These are phyloP conservation scores for Globisporangium barbulae DNA, from an alignment of 352 stramenopile species.

Conservation along the genomic window DNA sequence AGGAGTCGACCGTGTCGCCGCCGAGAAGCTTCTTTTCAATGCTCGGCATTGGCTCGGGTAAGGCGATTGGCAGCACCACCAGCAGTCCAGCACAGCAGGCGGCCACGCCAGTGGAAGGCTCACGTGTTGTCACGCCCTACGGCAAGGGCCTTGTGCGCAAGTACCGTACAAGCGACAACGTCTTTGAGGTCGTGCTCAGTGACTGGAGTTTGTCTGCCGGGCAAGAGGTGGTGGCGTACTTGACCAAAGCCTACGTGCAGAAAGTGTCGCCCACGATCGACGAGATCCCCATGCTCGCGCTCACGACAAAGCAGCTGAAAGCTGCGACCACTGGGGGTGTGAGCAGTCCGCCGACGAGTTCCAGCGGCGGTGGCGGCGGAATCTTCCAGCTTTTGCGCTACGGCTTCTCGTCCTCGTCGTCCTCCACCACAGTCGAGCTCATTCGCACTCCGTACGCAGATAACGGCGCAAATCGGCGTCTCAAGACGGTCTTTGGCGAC, in stretches of 20 bases:
- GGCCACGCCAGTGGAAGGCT: constrained; percentile 25
- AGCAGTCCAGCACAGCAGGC: constrained; percentile 3
- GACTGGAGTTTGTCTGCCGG: constrained; percentile 42
- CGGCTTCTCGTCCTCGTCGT: constrained; percentile 28
- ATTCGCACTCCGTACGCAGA: constrained; percentile 33
- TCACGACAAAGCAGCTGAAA: constrained; percentile 18
- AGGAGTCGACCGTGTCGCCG: constrained; percentile 46
- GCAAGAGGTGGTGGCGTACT: constrained; percentile 46
- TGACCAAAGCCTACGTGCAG: constrained; percentile 44
- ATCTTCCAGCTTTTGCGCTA: constrained; percentile 76
- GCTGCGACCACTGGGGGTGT: not conserved
- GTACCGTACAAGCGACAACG: constrained; percentile 37
- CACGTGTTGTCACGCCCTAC: constrained; percentile 51
- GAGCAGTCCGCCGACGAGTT: constrained; percentile 27
- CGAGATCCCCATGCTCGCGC: constrained; percentile 32
- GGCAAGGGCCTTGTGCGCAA: constrained; percentile 52
- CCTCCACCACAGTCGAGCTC: not conserved
- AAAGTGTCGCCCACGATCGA: constrained; percentile 25
- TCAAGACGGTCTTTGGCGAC: constrained; percentile 61
- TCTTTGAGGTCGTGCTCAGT: constrained; percentile 51
- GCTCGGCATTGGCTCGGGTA: constrained; percentile 30
- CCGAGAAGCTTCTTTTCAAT: constrained; percentile 72
- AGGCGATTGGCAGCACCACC: not conserved
- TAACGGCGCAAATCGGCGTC: constrained; percentile 35
- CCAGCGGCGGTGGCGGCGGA: constrained; percentile 30